phyloP scores from a whole-genome alignment of 2,329 filamentous ascomycete species.

The Coniochaeta sp. region DNA sequence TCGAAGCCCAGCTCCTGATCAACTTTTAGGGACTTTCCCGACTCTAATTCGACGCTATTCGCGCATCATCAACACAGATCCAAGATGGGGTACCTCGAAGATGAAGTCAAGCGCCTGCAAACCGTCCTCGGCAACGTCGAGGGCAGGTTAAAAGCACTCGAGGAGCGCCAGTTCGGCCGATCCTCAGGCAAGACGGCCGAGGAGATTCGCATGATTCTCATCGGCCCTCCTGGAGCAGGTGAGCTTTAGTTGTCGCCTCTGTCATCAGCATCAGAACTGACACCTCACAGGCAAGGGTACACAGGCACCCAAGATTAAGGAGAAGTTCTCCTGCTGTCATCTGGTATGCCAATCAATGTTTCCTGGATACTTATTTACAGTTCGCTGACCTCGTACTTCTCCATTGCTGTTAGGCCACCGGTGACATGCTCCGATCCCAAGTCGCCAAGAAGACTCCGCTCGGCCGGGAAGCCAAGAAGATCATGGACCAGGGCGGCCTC shows the following conservation, averaged over 20 bases:
- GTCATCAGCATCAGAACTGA: slow-evolving; percentile 1
- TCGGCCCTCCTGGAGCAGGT: slow-evolving; percentile 97
- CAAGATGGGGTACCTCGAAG: slow-evolving; percentile 82
- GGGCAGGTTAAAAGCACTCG: slow-evolving; percentile 76
- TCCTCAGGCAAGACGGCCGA: slow-evolving; percentile 43
- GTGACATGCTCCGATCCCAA: slow-evolving; percentile 98
- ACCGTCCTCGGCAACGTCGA: slow-evolving; percentile 78
- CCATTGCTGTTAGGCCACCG: slow-evolving; percentile 65
- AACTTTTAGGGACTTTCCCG: slow-evolving; percentile 11
- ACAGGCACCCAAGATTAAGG: slow-evolving; percentile 95
- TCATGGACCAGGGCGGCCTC: slow-evolving; percentile 97
- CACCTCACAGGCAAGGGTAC: slow-evolving; percentile 80
- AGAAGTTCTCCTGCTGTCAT: slow-evolving; percentile 95
- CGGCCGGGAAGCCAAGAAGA: slow-evolving; percentile 97
- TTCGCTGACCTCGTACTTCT: slow-evolving; percentile 7
- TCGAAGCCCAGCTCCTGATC: slow-evolving; percentile 12
- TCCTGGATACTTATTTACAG: neutral
- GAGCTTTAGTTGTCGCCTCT: slow-evolving; percentile 26
- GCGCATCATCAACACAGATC: slow-evolving; percentile 2
- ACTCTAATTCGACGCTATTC: slow-evolving; percentile 2
- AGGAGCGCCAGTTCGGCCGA: slow-evolving; percentile 57
- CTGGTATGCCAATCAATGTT: slow-evolving; percentile 54
- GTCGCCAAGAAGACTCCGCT: slow-evolving; percentile 95
- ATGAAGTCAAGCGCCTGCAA: slow-evolving; percentile 79
- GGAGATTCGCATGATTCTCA: slow-evolving; percentile 90